Base-by-base conservation (phyloP, 1,284 basidiomycete species). In the Hymenochaete sp. region DNA sequence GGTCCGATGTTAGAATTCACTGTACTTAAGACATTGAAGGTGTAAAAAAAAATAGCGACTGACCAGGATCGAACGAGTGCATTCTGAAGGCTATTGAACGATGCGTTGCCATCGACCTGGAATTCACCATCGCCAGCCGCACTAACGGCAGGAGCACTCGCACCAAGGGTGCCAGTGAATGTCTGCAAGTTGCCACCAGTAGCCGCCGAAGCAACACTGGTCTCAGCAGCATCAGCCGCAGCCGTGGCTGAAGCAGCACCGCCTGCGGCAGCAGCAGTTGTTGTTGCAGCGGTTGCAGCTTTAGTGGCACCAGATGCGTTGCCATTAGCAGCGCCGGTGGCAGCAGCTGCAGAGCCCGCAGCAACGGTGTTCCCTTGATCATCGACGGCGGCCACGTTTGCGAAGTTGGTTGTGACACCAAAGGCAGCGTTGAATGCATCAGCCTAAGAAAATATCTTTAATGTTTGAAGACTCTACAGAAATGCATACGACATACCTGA, bases 371-470 rank as follows among this genome's bases (percentile, higher is more conserved):
- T 56, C 19, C 68, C 68, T 49, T 68, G 64, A 47, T 69, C 59
- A 42, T 69, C 65, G 38, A 71, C 52, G 7, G 52, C 49, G 10
- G 59, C 50, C 24, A 70, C 61, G 24, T 49, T 44, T 19, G 60
- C 62, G 51, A 73, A 74, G 55, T 67, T 59, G 26, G 65, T 72
- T 2, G 42, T 58, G 50, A 74, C 69, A 14, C 71, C 72, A 52
- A 77, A 77, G 24, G 60, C 70, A 19, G 65, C 67, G 59, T 79
- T 79, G 67, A 77, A 79, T 2, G 66, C 67, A 58, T 79, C 75
- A 16, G 76, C 76, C 53, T n/a, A 37, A n/a, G 14, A 19, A 9
- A 19, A n/a, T 7, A 10, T 37, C 35, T 11, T 9, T n/a, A 37
- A 37, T n/a, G n/a, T n/a, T n/a, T n/a, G n/a, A n/a, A n/a, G n/a